Conservation (phyloP, 1,139 yeast species). For the Suzukiozyma palmioleophila region DNA sequence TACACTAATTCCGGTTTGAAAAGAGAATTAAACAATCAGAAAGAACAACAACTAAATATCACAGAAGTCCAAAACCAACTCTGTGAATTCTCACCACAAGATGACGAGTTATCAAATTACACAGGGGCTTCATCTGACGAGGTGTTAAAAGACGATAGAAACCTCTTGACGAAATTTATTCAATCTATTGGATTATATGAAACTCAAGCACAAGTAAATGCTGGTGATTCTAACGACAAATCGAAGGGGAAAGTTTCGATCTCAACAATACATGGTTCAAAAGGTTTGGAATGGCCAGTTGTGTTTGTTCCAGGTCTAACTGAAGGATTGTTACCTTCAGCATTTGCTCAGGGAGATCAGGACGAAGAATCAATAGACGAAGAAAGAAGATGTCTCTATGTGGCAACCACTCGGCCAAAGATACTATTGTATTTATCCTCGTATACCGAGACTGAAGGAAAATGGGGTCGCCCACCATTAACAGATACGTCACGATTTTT, state of each 20-base stretch:
- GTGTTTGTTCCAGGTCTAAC: conserved; percentile 75
- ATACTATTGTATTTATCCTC: conserved; percentile 32
- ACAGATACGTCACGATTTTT: conserved; percentile 30
- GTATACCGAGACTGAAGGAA: conserved; percentile 20
- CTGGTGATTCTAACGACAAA: conserved; percentile 12
- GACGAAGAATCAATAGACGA: conserved; percentile 49
- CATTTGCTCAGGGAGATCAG: conserved; percentile 31
- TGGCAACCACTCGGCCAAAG: conserved; percentile 84
- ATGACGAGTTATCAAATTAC: conserved; percentile 40
- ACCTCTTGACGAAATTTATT: conserved; percentile 48
- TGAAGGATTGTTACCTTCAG: conserved; percentile 57
- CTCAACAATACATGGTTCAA: conserved; percentile 87
- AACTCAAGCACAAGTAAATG: conserved; percentile 11
- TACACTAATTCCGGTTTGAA: conserved; percentile 27
- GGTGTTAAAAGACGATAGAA: conserved; percentile 16
- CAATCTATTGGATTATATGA: conserved; percentile 59
- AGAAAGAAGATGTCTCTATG: conserved; percentile 81
- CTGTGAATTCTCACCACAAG: conserved; percentile 42
- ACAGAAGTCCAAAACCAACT: conserved; percentile 42
- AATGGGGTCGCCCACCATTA: conserved; percentile 20
- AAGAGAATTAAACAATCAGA: conserved; percentile 24
- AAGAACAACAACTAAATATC: conserved; percentile 30
- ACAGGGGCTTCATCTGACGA: conserved; percentile 19
- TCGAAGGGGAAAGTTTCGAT: conserved; percentile 31
- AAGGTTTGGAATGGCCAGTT: conserved; percentile 93